A percentile compares a stretch with the other conserved stretches of the same genome.
phyloP scores from a whole-genome alignment of 169 alveolate species.

The Cyclospora cayetanensis region DNA sequence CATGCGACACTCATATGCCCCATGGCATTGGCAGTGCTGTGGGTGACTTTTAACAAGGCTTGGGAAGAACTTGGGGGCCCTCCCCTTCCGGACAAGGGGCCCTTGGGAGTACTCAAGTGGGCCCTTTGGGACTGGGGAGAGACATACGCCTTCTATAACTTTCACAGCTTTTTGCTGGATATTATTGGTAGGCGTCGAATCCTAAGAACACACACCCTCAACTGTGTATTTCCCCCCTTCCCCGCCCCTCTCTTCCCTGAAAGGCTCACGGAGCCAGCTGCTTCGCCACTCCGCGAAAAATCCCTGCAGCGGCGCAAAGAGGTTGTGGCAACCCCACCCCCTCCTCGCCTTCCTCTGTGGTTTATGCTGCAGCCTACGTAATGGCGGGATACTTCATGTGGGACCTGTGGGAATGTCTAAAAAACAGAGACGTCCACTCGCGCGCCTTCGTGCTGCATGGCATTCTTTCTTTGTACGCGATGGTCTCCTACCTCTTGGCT shows the following conservation, averaged over 20 bases:
- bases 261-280: too few species aligned
- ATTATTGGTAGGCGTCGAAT: neutral
- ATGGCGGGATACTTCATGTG: neutral
- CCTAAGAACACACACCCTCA: slow-evolving; percentile 14
- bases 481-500: too few species aligned
- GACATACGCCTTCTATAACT: neutral
- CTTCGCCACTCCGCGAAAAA: too few species aligned
- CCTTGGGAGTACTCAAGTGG: neutral
- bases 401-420: neutral
- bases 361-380: neutral
- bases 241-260: too few species aligned
- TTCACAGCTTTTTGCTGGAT: neutral
- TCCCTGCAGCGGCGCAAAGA: too few species aligned
- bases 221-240: too few species aligned
- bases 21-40: neutral
- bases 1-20: neutral
- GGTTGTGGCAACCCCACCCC: too few species aligned
- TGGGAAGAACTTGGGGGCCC: too few species aligned
- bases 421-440: neutral
- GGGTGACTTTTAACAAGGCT: neutral
- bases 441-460: neutral
- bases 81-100: too few species aligned
- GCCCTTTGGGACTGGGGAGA: neutral
- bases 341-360: too few species aligned
- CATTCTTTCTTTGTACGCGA: too few species aligned